Evolutionary conservation across 2,329 filamentous ascomycete genomes (phyloP), one percentile per base, ranked within the genome.

Genomic region (Helicocarpus griseus): DNA sequence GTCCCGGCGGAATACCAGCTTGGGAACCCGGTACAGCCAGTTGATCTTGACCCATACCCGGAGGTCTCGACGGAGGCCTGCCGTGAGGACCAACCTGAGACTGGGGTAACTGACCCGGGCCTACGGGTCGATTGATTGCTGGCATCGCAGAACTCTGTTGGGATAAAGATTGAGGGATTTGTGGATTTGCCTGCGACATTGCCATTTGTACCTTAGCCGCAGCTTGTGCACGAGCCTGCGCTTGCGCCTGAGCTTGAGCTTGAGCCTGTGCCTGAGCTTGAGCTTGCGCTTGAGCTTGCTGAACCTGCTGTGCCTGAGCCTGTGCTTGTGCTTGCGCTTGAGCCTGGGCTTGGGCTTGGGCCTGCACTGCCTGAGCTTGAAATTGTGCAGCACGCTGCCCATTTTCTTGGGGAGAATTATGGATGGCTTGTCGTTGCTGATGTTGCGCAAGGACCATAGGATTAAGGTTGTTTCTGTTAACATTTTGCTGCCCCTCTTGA

Each of bases 201-300:
- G 69, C 65, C 55, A 75, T 71, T 54, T 76, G 69, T 24, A 69
- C 69, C 51, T 73, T 71, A 50, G 36, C 66, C 11, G 71, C 72
- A 36, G 67, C 72, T 55, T 73, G 69, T 6, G 67, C 65, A 45
- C 69, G 69, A 8, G 65, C 66, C 53, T 69, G 68, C 0, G 67
- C 63, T 52, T 70, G 67, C 5, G 65, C 59, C 49, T 72, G 71
- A 8, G 65, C 58, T 55, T 69, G 40, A 8, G 29, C 28, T 2
- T 46, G 43, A 2, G 41, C 41, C n/a, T 45, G 41, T 1, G 41
- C 24, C 2, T 44, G 41, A 3, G 41, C 43, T 26, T 46, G 43
- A 6, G 65, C 66, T 54, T 69, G 68, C 0, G 67, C 63, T 52
- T 69, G 67, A 7, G 65, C 60, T 48, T 72, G 71, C 58, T 31